A percentile compares a stretch with the other conserved stretches of the same genome.
phyloP scores from a whole-genome alignment of 495 filamentous ascomycete species.

The Hypoxylon trugodes region DNA sequence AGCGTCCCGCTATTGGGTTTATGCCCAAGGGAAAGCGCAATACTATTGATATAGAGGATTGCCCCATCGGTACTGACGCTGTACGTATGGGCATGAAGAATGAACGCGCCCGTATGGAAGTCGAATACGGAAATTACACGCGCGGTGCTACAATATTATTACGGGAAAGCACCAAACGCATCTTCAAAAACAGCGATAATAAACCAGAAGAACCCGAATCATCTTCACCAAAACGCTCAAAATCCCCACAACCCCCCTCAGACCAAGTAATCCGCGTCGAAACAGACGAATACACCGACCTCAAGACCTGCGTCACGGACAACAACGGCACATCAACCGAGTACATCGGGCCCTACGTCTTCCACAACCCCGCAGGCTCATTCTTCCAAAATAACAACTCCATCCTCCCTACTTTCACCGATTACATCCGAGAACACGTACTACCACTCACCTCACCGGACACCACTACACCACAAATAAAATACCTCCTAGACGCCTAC shows the following conservation, averaged over 20 bases:
- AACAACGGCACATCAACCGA: conserved; percentile 81
- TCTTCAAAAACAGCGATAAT: conserved; percentile 67
- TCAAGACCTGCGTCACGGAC: conserved; percentile 87
- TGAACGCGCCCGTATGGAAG: conserved; percentile 74
- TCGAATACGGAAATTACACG: conserved; percentile 74
- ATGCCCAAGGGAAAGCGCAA: conserved; percentile 75
- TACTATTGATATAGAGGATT: conserved; percentile 95
- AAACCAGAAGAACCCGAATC: not conserved
- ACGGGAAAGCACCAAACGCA: conserved; percentile 81
- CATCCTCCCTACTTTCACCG: conserved; percentile 88
- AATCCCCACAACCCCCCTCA: conserved; percentile 12
- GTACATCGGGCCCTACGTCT: conserved; percentile 84
- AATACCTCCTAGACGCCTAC: conserved; percentile 95
- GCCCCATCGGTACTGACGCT: conserved; percentile 89
- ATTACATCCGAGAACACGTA: conserved; percentile 86
- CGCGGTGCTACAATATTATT: conserved; percentile 88
- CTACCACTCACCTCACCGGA: conserved; percentile 55
- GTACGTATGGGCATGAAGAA: conserved; percentile 77
- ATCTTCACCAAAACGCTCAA: conserved; percentile 14
- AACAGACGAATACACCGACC: conserved; percentile 65
- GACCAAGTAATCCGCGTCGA: conserved; percentile 44
- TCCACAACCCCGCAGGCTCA: conserved; percentile 86
- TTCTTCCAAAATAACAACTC: conserved; percentile 99
- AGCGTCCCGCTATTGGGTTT: conserved; percentile 88
- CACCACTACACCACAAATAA: conserved; percentile 58